A percentile compares a stretch with the other conserved stretches of the same genome.
phyloP scores from a whole-genome alignment of 768 basidiomycete genomes.

The Boletus tylopilopsis region DNA sequence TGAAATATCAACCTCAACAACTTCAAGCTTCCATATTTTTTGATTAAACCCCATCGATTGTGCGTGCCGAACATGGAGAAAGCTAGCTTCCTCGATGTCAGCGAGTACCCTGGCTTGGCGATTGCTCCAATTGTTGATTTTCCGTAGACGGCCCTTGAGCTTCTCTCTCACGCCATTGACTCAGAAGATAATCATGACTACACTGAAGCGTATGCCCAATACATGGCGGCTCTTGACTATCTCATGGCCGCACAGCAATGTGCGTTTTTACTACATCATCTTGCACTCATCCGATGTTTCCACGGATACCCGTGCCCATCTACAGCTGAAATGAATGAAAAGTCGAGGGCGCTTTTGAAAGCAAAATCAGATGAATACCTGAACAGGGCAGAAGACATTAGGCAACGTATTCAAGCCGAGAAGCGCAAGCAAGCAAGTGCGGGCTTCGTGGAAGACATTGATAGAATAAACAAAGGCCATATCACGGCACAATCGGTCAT shows the following conservation, averaged over 20 bases:
- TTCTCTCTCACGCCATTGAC: slow-evolving; percentile 87
- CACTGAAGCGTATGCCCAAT: slow-evolving; percentile 85
- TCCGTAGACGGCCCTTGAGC: slow-evolving; percentile 69
- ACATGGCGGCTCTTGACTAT: slow-evolving; percentile 92
- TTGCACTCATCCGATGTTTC: background rate
- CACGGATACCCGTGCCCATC: no score
- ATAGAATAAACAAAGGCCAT: background rate
- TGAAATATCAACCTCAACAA: no score
- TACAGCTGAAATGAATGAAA: slow-evolving; percentile 17
- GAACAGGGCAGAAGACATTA: slow-evolving; percentile 15
- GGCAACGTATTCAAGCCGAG: background rate
- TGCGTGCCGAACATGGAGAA: background rate
- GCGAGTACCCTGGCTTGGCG: background rate
- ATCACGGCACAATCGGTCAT: slow-evolving; percentile 9
- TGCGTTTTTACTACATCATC: background rate
- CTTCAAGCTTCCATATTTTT: no score
- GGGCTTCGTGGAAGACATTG: background rate
- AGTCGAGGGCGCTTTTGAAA: slow-evolving; percentile 15
- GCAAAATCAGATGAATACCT: slow-evolving; percentile 19
- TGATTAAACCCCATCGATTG: no score
- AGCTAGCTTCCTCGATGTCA: slow-evolving; percentile 11
- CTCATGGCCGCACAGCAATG: slow-evolving; percentile 93
- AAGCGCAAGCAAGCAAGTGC: background rate
- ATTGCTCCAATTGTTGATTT: background rate
- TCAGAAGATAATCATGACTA: slow-evolving; percentile 90